These are phyloP conservation scores for Coemansia asiatica DNA, from an alignment of 192 early-diverging fungal genomes.

Conservation along the genomic window DNA sequence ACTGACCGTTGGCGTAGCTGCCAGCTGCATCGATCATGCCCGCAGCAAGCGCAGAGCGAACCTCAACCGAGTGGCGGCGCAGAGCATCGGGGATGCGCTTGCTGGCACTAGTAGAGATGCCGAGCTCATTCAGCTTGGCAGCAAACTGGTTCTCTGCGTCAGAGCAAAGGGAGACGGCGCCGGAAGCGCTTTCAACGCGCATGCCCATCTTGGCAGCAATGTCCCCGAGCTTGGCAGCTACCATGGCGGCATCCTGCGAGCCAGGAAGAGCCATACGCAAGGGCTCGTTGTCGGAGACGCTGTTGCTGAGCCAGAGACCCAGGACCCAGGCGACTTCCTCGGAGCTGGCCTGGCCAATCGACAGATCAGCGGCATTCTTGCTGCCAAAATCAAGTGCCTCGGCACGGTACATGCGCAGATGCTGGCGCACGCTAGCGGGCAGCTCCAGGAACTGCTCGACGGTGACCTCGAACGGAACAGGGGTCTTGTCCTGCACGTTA, in stretches of 20 bases:
- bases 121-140: slow-evolving; percentile 15
- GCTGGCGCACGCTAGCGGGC: slow-evolving; percentile 17
- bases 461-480: slow-evolving; percentile 28
- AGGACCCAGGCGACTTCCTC: slow-evolving; percentile 42
- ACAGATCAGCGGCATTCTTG: slow-evolving; percentile 13
- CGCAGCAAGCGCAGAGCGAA: slow-evolving; percentile 30
- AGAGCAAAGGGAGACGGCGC: background rate
- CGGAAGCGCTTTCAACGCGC: no score
- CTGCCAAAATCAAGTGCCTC: slow-evolving; percentile 18
- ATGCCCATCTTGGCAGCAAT: slow-evolving; percentile 33
- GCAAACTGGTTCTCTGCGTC: background rate
- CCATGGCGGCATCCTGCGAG: no score
- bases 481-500: slow-evolving; percentile 12
- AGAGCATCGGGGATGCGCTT: slow-evolving; percentile 21
- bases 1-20: slow-evolving; percentile 18
- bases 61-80: slow-evolving; percentile 17
- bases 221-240: slow-evolving; percentile 13
- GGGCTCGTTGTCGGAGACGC: background rate
- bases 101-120: background rate
- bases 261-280: no score
- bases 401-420: slow-evolving; percentile 23
- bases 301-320: slow-evolving; percentile 25
- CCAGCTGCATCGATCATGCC: slow-evolving; percentile 29
- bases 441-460: slow-evolving; percentile 32
- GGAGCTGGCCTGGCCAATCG: slow-evolving; percentile 21